Conservation (phyloP, 2,329 filamentous ascomycete species). For the Nemania serpens region DNA sequence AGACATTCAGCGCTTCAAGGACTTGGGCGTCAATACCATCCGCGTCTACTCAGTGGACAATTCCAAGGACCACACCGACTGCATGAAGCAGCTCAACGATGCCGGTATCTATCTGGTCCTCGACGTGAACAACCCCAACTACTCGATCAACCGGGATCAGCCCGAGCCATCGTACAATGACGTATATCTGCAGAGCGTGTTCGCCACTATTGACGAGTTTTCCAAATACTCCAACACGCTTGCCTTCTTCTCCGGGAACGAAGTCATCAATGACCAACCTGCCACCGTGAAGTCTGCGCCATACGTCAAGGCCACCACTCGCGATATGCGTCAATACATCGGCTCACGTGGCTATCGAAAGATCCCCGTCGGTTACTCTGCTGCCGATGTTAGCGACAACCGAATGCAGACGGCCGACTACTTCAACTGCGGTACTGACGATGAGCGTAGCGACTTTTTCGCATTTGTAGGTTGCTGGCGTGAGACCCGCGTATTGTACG, state of each 20-base stretch:
- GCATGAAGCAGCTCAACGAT: slow-evolving; percentile 79
- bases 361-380: slow-evolving; percentile 76
- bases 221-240: slow-evolving; percentile 83
- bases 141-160: slow-evolving; percentile 80
- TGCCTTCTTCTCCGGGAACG: slow-evolving; percentile 83
- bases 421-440: slow-evolving; percentile 90
- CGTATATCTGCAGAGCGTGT: slow-evolving; percentile 81
- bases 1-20: slow-evolving; percentile 80
- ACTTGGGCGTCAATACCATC: slow-evolving; percentile 86
- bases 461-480: slow-evolving; percentile 59
- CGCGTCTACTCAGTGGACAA: slow-evolving; percentile 95
- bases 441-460: slow-evolving; percentile 86
- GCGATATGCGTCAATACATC: slow-evolving; percentile 76
- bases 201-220: slow-evolving; percentile 87
- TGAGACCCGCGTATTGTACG: not conserved
- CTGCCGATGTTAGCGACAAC: slow-evolving; percentile 83
- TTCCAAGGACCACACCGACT: slow-evolving; percentile 76
- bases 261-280: slow-evolving; percentile 72
- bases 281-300: slow-evolving; percentile 69
- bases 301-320: slow-evolving; percentile 78
- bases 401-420: slow-evolving; percentile 85
- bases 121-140: slow-evolving; percentile 87
- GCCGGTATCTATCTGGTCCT: slow-evolving; percentile 92
- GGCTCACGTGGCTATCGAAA: slow-evolving; percentile 63
- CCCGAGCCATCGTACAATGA: slow-evolving; percentile 84